Percentiles rank a stretch among this genome's conserved stretches.
Evolutionary conservation across 495 filamentous ascomycete species (phyloP).

Genomic region (Penicillium diatomitis): DNA sequence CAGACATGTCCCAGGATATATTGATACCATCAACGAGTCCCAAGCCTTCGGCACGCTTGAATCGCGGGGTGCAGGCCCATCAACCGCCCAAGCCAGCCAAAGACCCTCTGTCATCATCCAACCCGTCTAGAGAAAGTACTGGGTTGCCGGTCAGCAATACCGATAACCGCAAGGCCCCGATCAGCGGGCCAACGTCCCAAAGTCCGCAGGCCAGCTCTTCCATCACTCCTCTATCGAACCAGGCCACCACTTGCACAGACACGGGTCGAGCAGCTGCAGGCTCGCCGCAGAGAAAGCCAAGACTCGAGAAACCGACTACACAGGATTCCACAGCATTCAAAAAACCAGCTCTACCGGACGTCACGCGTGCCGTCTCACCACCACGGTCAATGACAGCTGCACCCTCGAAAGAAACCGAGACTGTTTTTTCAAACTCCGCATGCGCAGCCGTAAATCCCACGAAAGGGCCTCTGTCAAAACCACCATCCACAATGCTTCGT

Average conservation of each 20-base stretch:
- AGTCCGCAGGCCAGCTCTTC: too few relatives aligned
- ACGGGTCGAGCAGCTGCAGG: background rate
- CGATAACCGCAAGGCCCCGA: too few relatives aligned
- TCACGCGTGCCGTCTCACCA: background rate
- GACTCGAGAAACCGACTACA: background rate
- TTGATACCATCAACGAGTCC: background rate
- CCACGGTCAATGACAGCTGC: background rate
- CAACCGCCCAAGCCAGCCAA: too few relatives aligned
- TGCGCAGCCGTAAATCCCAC: too few relatives aligned
- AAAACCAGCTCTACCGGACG: background rate
- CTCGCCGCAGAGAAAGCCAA: background rate
- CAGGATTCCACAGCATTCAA: background rate
- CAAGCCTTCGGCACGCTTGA: too few relatives aligned
- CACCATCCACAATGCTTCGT: conserved; percentile 11
- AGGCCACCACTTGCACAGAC: too few relatives aligned
- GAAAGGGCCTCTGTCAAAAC: conserved; percentile 8
- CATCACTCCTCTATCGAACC: too few relatives aligned
- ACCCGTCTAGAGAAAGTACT: too few relatives aligned
- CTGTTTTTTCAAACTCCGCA: background rate
- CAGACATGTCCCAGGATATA: background rate
- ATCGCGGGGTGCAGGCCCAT: too few relatives aligned
- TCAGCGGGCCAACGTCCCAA: too few relatives aligned
- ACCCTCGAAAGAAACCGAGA: background rate
- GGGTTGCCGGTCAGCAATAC: too few relatives aligned
- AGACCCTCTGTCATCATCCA: too few relatives aligned